Base-by-base conservation (phyloP, 192 early-diverging fungal species). In the Lunasporangiospora selenospora region DNA sequence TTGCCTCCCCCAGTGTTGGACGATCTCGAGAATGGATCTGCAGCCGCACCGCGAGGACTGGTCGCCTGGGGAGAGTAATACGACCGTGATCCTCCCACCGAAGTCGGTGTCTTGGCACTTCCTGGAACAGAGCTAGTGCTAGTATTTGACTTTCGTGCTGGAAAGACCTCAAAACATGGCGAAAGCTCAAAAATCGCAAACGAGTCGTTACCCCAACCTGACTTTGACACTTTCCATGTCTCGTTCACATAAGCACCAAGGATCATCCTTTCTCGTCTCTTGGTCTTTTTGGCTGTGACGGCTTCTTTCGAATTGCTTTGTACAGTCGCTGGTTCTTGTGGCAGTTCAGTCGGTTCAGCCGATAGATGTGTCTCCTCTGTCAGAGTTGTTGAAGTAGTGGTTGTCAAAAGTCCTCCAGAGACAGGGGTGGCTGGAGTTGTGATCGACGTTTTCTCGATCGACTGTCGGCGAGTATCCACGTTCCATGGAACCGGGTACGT, bases 211-310 rank as follows among this genome's bases (percentile, higher is more conserved):
- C 84, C 84, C 82, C 82, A 86, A 44, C 64, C 76, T 30, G 69
- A 36, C 23, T 75, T 76, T 18, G 78, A 75, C 26, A 75, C 71
- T 37, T 78, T 79, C 84, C 84, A 86, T n/a, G 76, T 77, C 26
- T 86, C 80, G 0, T 80, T 41, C 12, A 86, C 62, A 44, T 77
- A 82, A 0, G 82, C 84, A 6, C 80, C 82, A 9, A 86, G 41
- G 3, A 79, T 37, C 60, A 85, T 49, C 27, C 69, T 53, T 57
- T 63, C 58, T 13, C 31, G 47, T 2, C 50, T 52, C 11, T 38
- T 27, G 34, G 41, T 47, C 4, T 26, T 23, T 24, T 27, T 58
- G 23, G 43, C 15, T 1, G 50, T 6, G 2, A 19, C 34, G 19
- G 12, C 21, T 0, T 47, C 62, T 0, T 23, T 29, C 0, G 56